Evolutionary conservation across 345 rosid genomes (phyloP), one percentile per base, ranked within the genome.

Genomic region (Excoecaria cochinchinensis): DNA sequence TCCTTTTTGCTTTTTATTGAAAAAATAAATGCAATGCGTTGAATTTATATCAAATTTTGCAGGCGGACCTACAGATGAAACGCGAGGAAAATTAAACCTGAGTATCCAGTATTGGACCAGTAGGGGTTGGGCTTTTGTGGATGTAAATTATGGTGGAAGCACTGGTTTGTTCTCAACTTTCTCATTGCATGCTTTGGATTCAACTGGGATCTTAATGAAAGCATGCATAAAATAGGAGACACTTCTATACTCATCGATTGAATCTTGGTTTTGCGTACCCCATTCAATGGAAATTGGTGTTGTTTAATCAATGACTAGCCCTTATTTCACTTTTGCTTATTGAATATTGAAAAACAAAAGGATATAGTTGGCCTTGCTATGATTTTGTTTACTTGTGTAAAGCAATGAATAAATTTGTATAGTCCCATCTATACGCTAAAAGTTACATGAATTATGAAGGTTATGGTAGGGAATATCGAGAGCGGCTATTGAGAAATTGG

Each of bases 91-190:
- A 47, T 81, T 95, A 82, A 86, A 90, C 80, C 81, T 88, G 66
- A 89, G 89, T 77, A 79, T 90, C 82, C 99, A 95, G 79, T 95
- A 88, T 82, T 95, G 97, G 97, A 95, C 99, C 21, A 95, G 96
- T 82, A 86, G 99, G 69, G 99, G 99, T 70, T 95, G 99, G 99
- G 98, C 98, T 56, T 81, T 88, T 74, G 98, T 90, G 77, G 99
- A 93, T 84, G 98, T 95, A 67, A 95, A 93, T 75, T 95, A 93
- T 70, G 99, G 98, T 76, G 99, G 98, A 87, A 95, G 99, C 94
- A 91, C 98, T 71, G 99, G 99, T 95, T 79, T 75, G 93, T 88
- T 68, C 61, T 67, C 53, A 1, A n/a, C 40, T 52, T 53, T 65
- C 12, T 47, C 14, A 53, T n/a, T 25, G 7, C 31, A 17, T 46